These are phyloP conservation scores for Tilletia caries DNA, from an alignment of 1,284 basidiomycete genomes.

Conservation along the genomic window DNA sequence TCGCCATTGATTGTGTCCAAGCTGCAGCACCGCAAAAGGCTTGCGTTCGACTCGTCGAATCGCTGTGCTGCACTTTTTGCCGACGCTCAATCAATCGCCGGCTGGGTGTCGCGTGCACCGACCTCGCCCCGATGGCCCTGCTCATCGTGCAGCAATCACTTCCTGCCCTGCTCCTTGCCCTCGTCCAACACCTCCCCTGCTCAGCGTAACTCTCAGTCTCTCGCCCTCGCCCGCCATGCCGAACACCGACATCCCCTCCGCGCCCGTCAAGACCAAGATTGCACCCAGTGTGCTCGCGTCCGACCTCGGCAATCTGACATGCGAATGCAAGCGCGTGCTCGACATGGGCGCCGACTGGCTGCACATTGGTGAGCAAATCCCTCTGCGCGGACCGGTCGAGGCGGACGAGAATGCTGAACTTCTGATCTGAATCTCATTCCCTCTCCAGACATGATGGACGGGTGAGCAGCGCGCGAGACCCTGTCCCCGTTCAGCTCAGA, in stretches of 20 bases:
- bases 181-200: too few species aligned
- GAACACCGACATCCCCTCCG: constrained; percentile 11
- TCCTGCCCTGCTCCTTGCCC: too few species aligned
- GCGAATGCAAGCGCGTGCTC: constrained; percentile 51
- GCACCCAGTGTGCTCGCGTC: constrained; percentile 52
- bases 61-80: too few species aligned
- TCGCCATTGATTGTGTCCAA: too few species aligned
- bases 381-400: too few species aligned
- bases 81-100: too few species aligned
- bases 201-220: too few species aligned
- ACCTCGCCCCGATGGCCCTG: too few species aligned
- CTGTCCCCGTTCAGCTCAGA: neutral
- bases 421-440: neutral
- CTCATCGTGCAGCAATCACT: too few species aligned
- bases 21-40: too few species aligned
- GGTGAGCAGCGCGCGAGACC: constrained; percentile 9
- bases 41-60: too few species aligned
- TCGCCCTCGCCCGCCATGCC: constrained; percentile 5
- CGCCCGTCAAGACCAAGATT: constrained; percentile 43
- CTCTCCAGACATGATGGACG: constrained; percentile 26
- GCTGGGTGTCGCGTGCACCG: too few species aligned
- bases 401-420: constrained; percentile 88
- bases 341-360: constrained; percentile 52
- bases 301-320: constrained; percentile 50
- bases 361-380: constrained; percentile 58